phyloP scores from a whole-genome alignment of 208 protist genomes.

The Trypanosoma cruzi region DNA sequence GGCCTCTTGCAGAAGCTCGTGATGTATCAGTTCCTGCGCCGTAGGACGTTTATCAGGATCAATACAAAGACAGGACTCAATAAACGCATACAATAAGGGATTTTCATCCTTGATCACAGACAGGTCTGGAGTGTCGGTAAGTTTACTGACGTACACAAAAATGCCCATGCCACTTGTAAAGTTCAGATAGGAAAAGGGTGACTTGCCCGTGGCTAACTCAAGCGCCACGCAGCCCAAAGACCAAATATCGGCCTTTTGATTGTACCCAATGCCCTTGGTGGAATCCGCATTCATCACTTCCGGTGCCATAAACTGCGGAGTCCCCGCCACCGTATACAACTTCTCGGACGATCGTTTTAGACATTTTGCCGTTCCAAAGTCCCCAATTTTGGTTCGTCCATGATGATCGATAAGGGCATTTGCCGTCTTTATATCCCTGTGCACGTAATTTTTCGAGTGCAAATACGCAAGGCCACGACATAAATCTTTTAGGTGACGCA shows the following conservation, averaged over 20 bases:
- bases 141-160: constrained; percentile 78
- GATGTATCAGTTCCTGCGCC: constrained; percentile 72
- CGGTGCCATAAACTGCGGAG: constrained; percentile 93
- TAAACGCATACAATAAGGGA: constrained; percentile 77
- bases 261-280: constrained; percentile 56
- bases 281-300: constrained; percentile 80
- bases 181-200: constrained; percentile 76
- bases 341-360: constrained; percentile 61
- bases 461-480: constrained; percentile 90
- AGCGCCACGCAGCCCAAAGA: constrained; percentile 48
- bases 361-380: constrained; percentile 94
- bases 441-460: constrained; percentile 85
- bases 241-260: constrained; percentile 93
- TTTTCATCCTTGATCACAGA: constrained; percentile 67
- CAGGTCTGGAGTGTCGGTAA: constrained; percentile 77
- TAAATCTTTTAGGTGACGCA: constrained; percentile 81
- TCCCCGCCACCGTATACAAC: constrained; percentile 85
- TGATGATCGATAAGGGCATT: constrained; percentile 86
- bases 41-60: constrained; percentile 68
- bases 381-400: constrained; percentile 93
- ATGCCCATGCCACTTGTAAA: constrained; percentile 80
- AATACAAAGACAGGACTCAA: constrained; percentile 72
- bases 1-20: constrained; percentile 67
- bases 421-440: constrained; percentile 92
- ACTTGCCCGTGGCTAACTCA: constrained; percentile 77